A percentile compares a stretch with the other conserved stretches of the same genome.
phyloP scores from a whole-genome alignment of 768 basidiomycete species.

The Cubamyces sp. region DNA sequence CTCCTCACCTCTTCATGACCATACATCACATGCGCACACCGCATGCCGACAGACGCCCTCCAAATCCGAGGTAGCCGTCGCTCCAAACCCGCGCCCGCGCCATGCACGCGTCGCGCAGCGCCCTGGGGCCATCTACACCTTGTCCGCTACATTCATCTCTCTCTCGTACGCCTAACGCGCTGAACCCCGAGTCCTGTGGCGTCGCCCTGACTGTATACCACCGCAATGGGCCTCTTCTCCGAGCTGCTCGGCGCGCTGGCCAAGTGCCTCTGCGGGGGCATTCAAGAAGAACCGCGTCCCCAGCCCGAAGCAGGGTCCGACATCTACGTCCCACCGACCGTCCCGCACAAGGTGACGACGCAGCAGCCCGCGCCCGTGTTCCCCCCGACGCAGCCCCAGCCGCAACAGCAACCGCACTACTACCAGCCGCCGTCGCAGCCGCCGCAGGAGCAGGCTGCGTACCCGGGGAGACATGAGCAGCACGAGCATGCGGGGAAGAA shows the following conservation, averaged over 20 bases:
- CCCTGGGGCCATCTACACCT: too few relatives aligned
- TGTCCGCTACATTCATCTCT: too few relatives aligned
- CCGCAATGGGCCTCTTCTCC: slow-evolving; percentile 16
- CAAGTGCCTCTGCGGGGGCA: slow-evolving; percentile 23
- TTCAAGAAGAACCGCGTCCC: slow-evolving; percentile 11
- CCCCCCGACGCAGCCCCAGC: slow-evolving; percentile 11
- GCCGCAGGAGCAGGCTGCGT: slow-evolving; percentile 12
- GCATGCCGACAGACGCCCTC: background rate
- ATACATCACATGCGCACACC: background rate
- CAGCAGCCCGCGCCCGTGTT: slow-evolving; percentile 15
- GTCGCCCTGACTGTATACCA: background rate
- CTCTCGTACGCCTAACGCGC: too few relatives aligned
- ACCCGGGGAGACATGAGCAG: slow-evolving; percentile 12
- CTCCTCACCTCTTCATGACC: background rate
- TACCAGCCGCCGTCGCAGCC: slow-evolving; percentile 3
- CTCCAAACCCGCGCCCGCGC: too few relatives aligned
- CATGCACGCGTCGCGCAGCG: too few relatives aligned
- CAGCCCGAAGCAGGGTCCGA: slow-evolving; percentile 15
- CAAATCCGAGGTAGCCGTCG: background rate
- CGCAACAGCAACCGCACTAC: slow-evolving; percentile 6
- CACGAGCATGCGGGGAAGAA: slow-evolving; percentile 16
- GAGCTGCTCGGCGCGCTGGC: slow-evolving; percentile 16
- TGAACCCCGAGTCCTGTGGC: too few relatives aligned
- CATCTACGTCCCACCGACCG: slow-evolving; percentile 26
- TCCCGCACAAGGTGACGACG: slow-evolving; percentile 21